A percentile compares a stretch with the other conserved stretches of the same genome.
Evolutionary conservation across 2,329 filamentous ascomycete genomes (phyloP).

Genomic region (Cordyceps cicadae): DNA sequence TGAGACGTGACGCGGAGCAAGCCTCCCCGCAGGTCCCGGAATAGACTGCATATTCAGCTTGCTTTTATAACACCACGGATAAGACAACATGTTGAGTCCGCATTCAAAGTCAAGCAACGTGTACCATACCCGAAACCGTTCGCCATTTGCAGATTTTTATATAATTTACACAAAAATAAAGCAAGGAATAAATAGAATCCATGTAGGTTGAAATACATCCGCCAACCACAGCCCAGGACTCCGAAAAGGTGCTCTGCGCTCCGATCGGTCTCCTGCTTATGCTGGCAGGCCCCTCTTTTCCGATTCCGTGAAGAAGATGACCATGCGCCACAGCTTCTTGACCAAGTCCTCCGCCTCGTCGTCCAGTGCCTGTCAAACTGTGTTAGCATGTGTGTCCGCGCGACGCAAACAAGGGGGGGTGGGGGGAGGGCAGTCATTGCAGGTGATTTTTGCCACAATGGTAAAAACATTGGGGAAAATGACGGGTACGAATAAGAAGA

Average conservation of each 20-base stretch:
- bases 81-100: neutral
- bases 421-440: too few relatives aligned
- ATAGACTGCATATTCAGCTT: neutral
- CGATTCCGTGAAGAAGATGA: slow-evolving; percentile 94
- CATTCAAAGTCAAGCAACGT: neutral
- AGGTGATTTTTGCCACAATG: neutral
- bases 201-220: neutral
- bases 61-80: neutral
- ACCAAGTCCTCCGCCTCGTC: slow-evolving; percentile 91
- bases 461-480: neutral
- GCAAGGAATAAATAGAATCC: neutral
- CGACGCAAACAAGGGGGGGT: slow-evolving; percentile 19
- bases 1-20: neutral
- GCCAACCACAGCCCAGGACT: neutral
- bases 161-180: neutral
- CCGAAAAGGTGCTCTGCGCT: neutral
- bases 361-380: slow-evolving; percentile 61
- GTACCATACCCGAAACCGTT: neutral
- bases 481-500: neutral
- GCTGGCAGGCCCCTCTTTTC: slow-evolving; percentile 80
- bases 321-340: slow-evolving; percentile 96
- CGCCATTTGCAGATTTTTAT: neutral
- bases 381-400: neutral
- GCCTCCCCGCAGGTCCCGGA: neutral
- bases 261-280: slow-evolving; percentile 23